phyloP scores from a whole-genome alignment of 2,329 filamentous ascomycete species.

The Microdochium nivale region DNA sequence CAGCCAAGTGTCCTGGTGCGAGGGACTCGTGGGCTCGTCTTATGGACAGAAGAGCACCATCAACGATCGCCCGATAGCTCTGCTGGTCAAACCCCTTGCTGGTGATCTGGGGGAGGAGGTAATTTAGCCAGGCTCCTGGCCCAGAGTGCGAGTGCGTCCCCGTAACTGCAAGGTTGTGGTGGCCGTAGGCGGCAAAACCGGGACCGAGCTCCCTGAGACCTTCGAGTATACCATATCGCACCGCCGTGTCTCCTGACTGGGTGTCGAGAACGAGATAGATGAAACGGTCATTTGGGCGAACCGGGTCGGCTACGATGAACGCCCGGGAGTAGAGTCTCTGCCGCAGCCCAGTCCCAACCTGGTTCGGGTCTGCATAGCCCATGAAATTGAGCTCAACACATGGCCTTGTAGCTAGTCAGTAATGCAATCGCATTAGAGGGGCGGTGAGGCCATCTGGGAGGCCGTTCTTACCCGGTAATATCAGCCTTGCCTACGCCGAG shows the following conservation, averaged over 20 bases:
- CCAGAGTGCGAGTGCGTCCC: slow-evolving; percentile 92
- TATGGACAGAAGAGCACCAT: slow-evolving; percentile 76
- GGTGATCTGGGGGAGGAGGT: slow-evolving; percentile 84
- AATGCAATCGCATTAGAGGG: not conserved
- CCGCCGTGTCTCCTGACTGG: slow-evolving; percentile 79
- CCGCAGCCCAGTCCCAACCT: slow-evolving; percentile 74
- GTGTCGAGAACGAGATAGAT: slow-evolving; percentile 85
- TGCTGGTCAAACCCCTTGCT: slow-evolving; percentile 78
- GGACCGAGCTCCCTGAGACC: slow-evolving; percentile 60
- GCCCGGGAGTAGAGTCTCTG: slow-evolving; percentile 84
- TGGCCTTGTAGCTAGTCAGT: slow-evolving; percentile 37
- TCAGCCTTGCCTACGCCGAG: slow-evolving; percentile 50
- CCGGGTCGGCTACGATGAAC: slow-evolving; percentile 71
- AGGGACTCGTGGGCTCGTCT: slow-evolving; percentile 68
- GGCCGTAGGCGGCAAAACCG: slow-evolving; percentile 66
- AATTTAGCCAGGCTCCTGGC: slow-evolving; percentile 90
- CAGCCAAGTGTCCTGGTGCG: slow-evolving; percentile 30
- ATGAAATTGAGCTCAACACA: slow-evolving; percentile 88
- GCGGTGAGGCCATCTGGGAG: not conserved
- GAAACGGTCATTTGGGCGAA: slow-evolving; percentile 61
- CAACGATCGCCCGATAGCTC: slow-evolving; percentile 82
- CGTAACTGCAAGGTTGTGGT: slow-evolving; percentile 79
- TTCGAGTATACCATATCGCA: slow-evolving; percentile 79
- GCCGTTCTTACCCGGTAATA: slow-evolving; percentile 34
- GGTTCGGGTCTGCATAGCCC: slow-evolving; percentile 81